Base-by-base conservation (phyloP, 208 protist genomes). In the Blastocrithidia nonstop region DNA sequence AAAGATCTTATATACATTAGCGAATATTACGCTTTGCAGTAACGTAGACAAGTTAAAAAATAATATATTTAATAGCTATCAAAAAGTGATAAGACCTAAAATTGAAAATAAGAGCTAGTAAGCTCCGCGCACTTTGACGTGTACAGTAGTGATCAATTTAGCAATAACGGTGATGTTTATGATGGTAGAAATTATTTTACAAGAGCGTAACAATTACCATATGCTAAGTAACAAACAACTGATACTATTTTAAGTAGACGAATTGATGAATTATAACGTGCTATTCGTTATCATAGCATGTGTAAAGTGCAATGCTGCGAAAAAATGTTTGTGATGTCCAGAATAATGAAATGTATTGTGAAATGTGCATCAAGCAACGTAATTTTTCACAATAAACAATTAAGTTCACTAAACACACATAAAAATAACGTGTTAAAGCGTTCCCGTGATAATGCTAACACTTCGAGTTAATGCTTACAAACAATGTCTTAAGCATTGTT, bases 1-100 rank as follows among this genome's bases (percentile, higher is more conserved):
- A 65, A 67, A 19, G 72, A 88, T 49, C 46, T 88, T 11, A 49
- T 84, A 15, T 40, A 58, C 2, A 47, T 88, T 7, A 76, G 68
- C 24, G 72, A 88, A 57, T 78, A 57, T 44, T 52, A 82, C 2
- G 28, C n/a, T n/a, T n/a, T n/a, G n/a, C n/a, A n/a, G n/a, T n/a
- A n/a, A n/a, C n/a, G n/a, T n/a, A n/a, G n/a, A n/a, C n/a, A n/a
- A n/a, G n/a, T n/a, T n/a, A n/a, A n/a, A n/a, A n/a, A n/a, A n/a
- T 45, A 9, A 22, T 72, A 22, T 42, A 22, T 42, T n/a, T 9
- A 22, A 17, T 9, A 17, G 19, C 11, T 42, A n/a, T 15, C 29
- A 35, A 16, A 13, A n/a, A n/a, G 29, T 15, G 29, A 13, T 15
- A 35, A 13, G 29, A 16, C 13, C 29, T 13, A 35, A n/a, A 35